Base-by-base conservation (phyloP, 2,329 filamentous ascomycete genomes). In the Fusarium sp. region DNA sequence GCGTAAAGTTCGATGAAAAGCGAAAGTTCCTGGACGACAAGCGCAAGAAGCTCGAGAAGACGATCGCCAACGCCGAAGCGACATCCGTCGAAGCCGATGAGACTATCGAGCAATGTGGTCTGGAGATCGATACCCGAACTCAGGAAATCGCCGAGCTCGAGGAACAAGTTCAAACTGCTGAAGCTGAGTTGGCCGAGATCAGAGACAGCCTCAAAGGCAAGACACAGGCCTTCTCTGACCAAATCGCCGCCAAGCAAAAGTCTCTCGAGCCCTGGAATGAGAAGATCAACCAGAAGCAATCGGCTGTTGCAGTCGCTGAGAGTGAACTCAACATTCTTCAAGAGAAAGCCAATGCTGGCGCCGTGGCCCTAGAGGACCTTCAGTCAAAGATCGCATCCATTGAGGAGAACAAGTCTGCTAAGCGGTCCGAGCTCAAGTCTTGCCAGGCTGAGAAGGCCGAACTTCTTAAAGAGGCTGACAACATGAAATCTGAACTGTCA, bases 1-100 rank as follows among this genome's bases (percentile, higher is more conserved):
- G 91, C 24, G 96, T 99, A 81, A 99, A 99, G 78, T 95, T 97
- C 73, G 95, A 98, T 71, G 97, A 99, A 81, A 98, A 98, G 85
- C 91, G 92, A 79, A 99, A 99, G 79, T 98, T 98, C 80, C 83
- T 99, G 71, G 85, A 88, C 4, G 91, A 91, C 76, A 99, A 99
- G 83, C 91, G 93, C 75, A 97, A 96, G 84, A 99, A 99, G 82
- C 87, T 97, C 16, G 94, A 98, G 72, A 98, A 97, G 83, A 88
- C 91, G 0, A 92, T 96, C 66, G 86, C 90, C 58, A 91, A 90
- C 47, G 93, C 93, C 64, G 92, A 93, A 69, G 90, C 91, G 62
- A 89, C 91, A 8, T 88, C 89, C 1, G 87, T 88, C 1, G 94
- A 97, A 74, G 92, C 94, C 6, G 88, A 91, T 40, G 91, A 92